Evolutionary conservation across 768 basidiomycete genomes (phyloP).

Genomic region (Peribolospora kevripleyi): DNA sequence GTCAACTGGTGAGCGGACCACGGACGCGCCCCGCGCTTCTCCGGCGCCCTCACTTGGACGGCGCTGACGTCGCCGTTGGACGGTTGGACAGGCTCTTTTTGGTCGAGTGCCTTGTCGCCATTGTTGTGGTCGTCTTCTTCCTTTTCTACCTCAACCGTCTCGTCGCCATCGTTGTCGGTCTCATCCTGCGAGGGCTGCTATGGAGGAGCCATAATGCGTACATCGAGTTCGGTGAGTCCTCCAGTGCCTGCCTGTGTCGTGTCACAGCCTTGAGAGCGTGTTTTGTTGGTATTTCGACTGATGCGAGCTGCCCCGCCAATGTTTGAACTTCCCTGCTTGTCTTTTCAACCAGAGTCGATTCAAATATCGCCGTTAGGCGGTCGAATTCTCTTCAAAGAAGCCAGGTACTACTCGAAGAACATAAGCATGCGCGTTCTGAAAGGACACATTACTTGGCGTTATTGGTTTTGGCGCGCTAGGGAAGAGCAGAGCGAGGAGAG

Average conservation of each 20-base stretch:
- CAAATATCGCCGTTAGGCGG: constrained; percentile 76
- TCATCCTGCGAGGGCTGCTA: constrained; percentile 39
- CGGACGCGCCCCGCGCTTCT: no score
- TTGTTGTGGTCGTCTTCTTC: constrained; percentile 25
- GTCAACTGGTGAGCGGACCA: no score
- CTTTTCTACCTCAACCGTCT: constrained; percentile 83
- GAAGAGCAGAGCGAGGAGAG: constrained; percentile 40
- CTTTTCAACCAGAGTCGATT: constrained; percentile 42
- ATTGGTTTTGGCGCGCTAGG: constrained; percentile 66
- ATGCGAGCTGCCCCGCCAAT: background rate
- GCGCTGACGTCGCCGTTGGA: background rate
- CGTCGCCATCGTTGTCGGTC: constrained; percentile 40
- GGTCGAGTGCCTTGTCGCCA: constrained; percentile 15
- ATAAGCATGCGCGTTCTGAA: constrained; percentile 54
- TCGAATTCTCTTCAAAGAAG: constrained; percentile 62
- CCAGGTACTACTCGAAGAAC: constrained; percentile 76
- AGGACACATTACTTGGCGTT: constrained; percentile 72
- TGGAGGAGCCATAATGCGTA: constrained; percentile 62
- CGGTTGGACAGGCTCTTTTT: constrained; percentile 12
- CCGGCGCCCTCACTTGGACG: no score
- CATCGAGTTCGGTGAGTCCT: constrained; percentile 46
- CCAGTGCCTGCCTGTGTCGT: background rate
- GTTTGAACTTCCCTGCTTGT: background rate
- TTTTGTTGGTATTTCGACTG: constrained; percentile 1
- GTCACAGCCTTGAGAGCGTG: background rate